Conservation (phyloP, 2,329 filamentous ascomycete species). For the Colletotrichum eleusines region DNA sequence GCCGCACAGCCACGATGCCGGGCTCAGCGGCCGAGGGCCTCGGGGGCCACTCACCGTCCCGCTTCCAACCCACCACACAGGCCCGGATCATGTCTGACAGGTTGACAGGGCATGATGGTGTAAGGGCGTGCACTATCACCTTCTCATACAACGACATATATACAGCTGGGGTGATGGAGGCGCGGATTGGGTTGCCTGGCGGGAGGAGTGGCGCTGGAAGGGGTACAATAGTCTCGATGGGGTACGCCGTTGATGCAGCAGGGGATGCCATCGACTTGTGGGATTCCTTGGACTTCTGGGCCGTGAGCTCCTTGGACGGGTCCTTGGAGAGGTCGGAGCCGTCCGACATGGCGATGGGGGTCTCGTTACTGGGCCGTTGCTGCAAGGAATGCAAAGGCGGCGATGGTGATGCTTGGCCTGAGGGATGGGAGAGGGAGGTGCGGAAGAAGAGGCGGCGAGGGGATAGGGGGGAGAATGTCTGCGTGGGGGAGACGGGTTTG, state of each 20-base stretch:
- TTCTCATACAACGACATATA: conserved; percentile 92
- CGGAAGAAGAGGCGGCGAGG: conserved; percentile 65
- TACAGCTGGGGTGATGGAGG: conserved; percentile 77
- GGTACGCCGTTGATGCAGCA: conserved; percentile 50
- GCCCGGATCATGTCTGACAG: conserved; percentile 82
- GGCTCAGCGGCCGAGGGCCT: conserved; percentile 63
- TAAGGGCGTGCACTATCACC: conserved; percentile 82
- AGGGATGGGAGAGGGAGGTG: conserved; percentile 58
- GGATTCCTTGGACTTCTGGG: conserved; percentile 51
- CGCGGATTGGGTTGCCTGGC: conserved; percentile 79
- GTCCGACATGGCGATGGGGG: conserved; percentile 55
- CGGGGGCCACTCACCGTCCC: conserved; percentile 93
- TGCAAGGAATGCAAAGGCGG: conserved; percentile 41
- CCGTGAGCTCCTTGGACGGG: conserved; percentile 49
- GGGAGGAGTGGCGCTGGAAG: conserved; percentile 80
- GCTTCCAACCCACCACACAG: conserved; percentile 91
- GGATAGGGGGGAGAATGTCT: conserved; percentile 59
- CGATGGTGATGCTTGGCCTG: conserved; percentile 45
- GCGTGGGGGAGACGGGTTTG: conserved; percentile 56
- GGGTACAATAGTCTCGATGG: conserved; percentile 75
- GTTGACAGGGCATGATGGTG: conserved; percentile 90
- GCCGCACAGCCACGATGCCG: conserved; percentile 53
- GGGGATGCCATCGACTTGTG: conserved; percentile 46
- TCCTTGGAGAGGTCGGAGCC: conserved; percentile 58
- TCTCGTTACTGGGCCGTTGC: conserved; percentile 47